Base-by-base conservation (phyloP, 768 basidiomycete genomes). In the Tulasnella sp. region DNA sequence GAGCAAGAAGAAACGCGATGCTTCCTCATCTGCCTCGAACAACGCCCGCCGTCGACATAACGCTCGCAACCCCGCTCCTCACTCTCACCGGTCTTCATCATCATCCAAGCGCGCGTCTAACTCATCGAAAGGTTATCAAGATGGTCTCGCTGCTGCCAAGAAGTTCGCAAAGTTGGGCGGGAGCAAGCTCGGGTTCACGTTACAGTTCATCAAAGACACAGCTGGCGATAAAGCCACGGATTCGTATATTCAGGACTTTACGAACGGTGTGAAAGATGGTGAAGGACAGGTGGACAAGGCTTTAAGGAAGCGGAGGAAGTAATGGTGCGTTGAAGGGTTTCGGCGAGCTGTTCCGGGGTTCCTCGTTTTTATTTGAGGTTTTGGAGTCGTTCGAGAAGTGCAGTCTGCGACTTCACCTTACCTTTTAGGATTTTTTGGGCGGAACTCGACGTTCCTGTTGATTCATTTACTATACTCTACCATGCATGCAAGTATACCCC, bases 151-250 rank as follows among this genome's bases (percentile, higher is more conserved):
- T 1, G 86, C 88, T 0, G 89, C 88, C 1, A 86, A 85, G 79
- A 82, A 85, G 12, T 91, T 92, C 81, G 88, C 88, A 1, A 79
- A 82, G 9, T 81, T 85, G 67, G 84, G 84, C 29, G 83, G 83
- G 80, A 87, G 86, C 37, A 86, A 83, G 77, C 83, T 91, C 0
- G 91, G 91, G 0, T 92, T 91, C 80, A 81, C 82, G 22, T 87
- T 85, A 7, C 91, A 92, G 79, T 85, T 84, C 45, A 75, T 83
- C 64, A 79, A 79, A 6, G 78, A 76, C 29, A 82, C 83, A 22
- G 80, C 79, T 12, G 80, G 80, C 34, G 85, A 84, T 29, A 84
- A 83, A n/a, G 84, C 87, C 76, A 77, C 77, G 3, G 82, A 83
- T 38, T 80, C 81, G 54, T 90, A 90, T 80, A 79, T 79, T 34